Conservation (phyloP, 139 green algal species). For the Marvania coccoides region DNA sequence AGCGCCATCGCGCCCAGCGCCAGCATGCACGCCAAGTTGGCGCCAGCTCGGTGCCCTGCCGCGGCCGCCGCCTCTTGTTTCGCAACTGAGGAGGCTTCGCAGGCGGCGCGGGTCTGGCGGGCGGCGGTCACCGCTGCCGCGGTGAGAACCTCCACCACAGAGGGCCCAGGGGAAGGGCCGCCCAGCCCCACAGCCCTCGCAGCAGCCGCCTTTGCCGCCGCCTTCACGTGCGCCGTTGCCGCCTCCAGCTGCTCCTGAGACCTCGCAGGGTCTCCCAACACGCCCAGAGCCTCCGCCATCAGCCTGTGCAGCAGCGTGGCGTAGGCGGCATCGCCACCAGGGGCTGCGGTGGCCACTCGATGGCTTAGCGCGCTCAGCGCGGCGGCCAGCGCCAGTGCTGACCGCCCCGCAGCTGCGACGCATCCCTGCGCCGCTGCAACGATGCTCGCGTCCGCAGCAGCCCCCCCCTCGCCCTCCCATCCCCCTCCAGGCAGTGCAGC, state of each 20-base stretch:
- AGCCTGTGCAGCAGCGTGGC: neutral
- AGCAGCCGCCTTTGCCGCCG: neutral
- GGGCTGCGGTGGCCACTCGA: neutral
- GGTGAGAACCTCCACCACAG: neutral
- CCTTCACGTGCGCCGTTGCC: neutral
- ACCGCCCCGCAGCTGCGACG: neutral
- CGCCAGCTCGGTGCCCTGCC: neutral
- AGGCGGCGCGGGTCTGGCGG: neutral
- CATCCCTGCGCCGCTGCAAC: neutral
- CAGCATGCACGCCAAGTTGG: neutral
- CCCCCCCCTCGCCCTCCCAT: neutral
- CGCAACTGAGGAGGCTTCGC: neutral
- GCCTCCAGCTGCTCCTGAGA: neutral
- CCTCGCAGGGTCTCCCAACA: neutral
- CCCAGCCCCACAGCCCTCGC: neutral
- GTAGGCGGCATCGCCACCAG: neutral
- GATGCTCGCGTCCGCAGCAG: neutral
- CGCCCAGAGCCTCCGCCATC: neutral
- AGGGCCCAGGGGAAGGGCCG: neutral
- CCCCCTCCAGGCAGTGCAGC: neutral
- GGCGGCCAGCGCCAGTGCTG: neutral
- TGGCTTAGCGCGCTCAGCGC: neutral
- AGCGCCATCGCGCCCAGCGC: neutral
- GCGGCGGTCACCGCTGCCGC: neutral
- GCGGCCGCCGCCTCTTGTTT: too few relatives aligned